These are phyloP conservation scores for Ananas comosus DNA, from an alignment of 176 grass and related monocot species.

Conservation along the genomic window DNA sequence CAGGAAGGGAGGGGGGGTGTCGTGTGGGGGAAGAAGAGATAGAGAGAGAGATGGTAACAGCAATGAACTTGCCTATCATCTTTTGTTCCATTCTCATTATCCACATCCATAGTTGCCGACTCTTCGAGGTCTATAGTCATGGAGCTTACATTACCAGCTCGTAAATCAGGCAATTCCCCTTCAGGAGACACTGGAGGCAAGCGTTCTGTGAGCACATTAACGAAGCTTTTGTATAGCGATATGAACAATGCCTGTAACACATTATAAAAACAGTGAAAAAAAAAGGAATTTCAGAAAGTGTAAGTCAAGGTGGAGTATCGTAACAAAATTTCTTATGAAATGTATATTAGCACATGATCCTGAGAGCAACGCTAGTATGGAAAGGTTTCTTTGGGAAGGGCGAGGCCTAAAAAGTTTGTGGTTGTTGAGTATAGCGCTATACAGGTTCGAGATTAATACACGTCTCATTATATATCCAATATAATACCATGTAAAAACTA, in stretches of 20 bases:
- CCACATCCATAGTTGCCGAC: constrained; percentile 66
- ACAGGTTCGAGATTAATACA: too few relatives aligned
- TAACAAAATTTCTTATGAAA: too few relatives aligned
- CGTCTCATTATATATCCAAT: too few relatives aligned
- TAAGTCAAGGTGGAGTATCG: background rate
- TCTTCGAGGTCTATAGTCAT: constrained; percentile 33
- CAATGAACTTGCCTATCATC: constrained; percentile 43
- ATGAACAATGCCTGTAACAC: constrained; percentile 55
- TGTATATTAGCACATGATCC: too few relatives aligned
- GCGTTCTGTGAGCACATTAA: constrained; percentile 58
- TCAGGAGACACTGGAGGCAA: constrained; percentile 73
- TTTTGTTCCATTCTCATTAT: constrained; percentile 59
- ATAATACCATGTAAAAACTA: background rate
- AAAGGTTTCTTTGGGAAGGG: too few relatives aligned
- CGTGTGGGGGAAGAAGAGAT: too few relatives aligned
- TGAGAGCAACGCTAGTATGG: too few relatives aligned
- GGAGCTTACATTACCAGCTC: constrained; percentile 28
- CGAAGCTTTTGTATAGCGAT: constrained; percentile 74
- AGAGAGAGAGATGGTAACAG: background rate
- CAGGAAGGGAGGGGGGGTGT: too few relatives aligned
- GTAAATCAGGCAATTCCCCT: constrained; percentile 74
- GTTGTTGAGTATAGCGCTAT: too few relatives aligned
- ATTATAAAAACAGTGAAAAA: background rate
- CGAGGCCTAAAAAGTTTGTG: too few relatives aligned
- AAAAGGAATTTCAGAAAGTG: background rate